These are phyloP conservation scores for Aaosphaeria pasadenensis DNA, from an alignment of 2,329 filamentous ascomycete genomes.

Conservation along the genomic window DNA sequence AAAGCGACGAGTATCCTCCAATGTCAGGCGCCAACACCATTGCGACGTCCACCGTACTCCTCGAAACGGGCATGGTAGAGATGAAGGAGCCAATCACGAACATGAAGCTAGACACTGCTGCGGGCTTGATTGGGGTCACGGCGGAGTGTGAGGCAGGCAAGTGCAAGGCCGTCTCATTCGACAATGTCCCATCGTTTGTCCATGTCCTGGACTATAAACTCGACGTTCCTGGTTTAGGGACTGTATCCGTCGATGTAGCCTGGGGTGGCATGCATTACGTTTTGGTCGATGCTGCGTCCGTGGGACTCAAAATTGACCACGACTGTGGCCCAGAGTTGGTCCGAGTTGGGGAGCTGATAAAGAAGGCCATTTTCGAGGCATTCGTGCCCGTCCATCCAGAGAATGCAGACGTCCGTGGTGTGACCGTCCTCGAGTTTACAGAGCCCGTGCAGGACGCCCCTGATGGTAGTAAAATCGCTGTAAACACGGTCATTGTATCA, in stretches of 20 bases:
- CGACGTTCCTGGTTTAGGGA: conserved; percentile 41
- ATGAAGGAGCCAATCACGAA: conserved; percentile 46
- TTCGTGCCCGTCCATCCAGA: neutral
- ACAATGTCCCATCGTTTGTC: conserved; percentile 47
- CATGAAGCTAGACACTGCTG: conserved; percentile 44
- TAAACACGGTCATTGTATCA: conserved; percentile 45
- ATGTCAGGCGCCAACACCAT: conserved; percentile 50
- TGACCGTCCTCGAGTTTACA: neutral
- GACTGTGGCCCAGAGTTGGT: neutral
- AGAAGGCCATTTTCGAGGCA: neutral
- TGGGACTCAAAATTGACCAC: neutral
- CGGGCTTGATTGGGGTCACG: conserved; percentile 41
- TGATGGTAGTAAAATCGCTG: conserved; percentile 24
- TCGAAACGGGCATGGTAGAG: conserved; percentile 48
- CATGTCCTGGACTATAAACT: conserved; percentile 39
- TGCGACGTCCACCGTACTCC: conserved; percentile 42
- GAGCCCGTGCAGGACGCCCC: neutral
- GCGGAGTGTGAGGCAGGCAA: conserved; percentile 44
- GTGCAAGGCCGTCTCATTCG: conserved; percentile 44
- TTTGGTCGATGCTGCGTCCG: conserved; percentile 32
- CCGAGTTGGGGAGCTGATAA: neutral
- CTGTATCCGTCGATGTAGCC: conserved; percentile 43
- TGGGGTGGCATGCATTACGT: conserved; percentile 49
- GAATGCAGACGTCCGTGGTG: neutral
- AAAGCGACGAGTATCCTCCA: conserved; percentile 45